Evolutionary conservation across 805 yeast species (phyloP), one percentile per base, ranked within the genome.

Genomic region (Lachancea fermentati): DNA sequence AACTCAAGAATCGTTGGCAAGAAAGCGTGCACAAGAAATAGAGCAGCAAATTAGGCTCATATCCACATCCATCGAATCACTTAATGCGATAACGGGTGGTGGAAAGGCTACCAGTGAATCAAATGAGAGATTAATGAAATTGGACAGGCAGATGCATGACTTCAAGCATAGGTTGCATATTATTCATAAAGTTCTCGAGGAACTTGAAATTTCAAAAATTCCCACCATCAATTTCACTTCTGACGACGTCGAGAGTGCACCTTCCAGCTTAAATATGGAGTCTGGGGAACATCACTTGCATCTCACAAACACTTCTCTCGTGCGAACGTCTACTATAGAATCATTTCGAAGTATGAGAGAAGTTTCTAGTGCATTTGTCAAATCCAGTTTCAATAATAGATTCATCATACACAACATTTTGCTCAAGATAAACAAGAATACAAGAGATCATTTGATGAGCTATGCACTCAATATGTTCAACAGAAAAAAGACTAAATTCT

Each of bases 371-470:
- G 38, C 58, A 2, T 43, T 54, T 8, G 49, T 45, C 3, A 51
- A 54, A 5, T 58, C 67, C 46, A 39, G 55, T 6, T 80, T 73
- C 56, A 78, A 76, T 47, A 80, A 79, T 48, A 57, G 81, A 37
- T 79, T 78, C 49, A 70, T 77, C 45, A 56, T 78, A 15, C 81
- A 79, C 44, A 72, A 75, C 42, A 58, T 79, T 28, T 72, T 72
- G 46, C 49, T 80, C 44, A 75, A 72, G 49, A 73, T 84, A 73
- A 72, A 77, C 53, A 72, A 72, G 36, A 50, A 58, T 6, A 60
- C 74, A 2, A 58, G 83, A 32, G 74, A 79, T 44, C 55, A 67
- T 26, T 60, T 78, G 38, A 56, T 73, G 33, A 68, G 68, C 26
- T 80, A 76, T 46, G 58, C 72, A 3, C 63, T 67, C 11, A 66